Evolutionary conservation across 2,329 filamentous ascomycete genomes (phyloP), one percentile per base, ranked within the genome.

Genomic region (Sclerotinia minor): DNA sequence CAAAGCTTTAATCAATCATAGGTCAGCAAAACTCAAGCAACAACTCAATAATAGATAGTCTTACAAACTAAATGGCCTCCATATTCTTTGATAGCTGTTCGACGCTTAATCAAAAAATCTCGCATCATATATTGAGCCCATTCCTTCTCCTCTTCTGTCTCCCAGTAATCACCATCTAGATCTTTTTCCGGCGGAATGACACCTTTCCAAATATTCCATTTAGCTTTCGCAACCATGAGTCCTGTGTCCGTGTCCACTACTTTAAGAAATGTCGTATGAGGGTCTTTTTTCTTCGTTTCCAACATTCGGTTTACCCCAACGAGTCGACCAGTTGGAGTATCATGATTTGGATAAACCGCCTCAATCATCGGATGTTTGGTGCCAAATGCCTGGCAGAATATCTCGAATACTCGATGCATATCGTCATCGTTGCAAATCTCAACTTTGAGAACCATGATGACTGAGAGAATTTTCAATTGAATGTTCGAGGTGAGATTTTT

Each of bases 191-290:
- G 45, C 5, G 60, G 60, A n/a, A 64, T 64, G n/a, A 53, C 47
- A 26, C 49, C 49, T 53, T 64, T 64, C 60, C 60, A 64, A 53
- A 64, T 64, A 9, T 64, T 64, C 60, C 60, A 64, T 41, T 64
- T 64, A 15, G 60, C 60, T 38, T 52, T 38, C 11, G 60, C 60
- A n/a, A 53, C 53, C 6, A 64, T 64, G 41, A 15, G 32, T 1
- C 60, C 60, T 1, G 60, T 64, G 9, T 64, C 60, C 8, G 60
- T 64, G 17, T 64, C 60, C 19, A 64, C 60, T 3, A 53, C 49
- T 41, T 64, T 64, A 1, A 64, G 47, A 53, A 38, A 64, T n/a
- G 9, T 64, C 9, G 60, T 64, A 24, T 64, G 60, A 8, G 47
- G 47, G 3, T 53, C 47, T 8, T 29, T n/a, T 5, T 64, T 64